Base-by-base conservation (phyloP, 495 filamentous ascomycete species). In the Massariosphaeria phaeospora region DNA sequence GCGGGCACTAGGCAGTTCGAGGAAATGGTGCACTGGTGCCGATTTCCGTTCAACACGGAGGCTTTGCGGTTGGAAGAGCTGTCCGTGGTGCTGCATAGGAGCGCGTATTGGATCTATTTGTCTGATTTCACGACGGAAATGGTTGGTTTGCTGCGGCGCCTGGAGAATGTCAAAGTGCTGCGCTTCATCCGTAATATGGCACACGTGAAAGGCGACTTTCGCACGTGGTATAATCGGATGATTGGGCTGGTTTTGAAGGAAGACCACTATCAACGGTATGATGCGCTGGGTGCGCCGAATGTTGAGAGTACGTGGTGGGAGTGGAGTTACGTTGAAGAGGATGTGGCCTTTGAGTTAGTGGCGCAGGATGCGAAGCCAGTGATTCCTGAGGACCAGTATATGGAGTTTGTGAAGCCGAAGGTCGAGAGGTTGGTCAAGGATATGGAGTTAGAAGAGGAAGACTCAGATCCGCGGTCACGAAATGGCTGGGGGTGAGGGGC, bases 141-240 rank as follows among this genome's bases (percentile, higher is more conserved):
- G n/a, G 60, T 63, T 15, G 10, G 30, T 15, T 52, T 69, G 3
- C 63, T 69, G 0, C 62, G 67, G 3, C 48, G 41, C 3, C 55
- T 69, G 1, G 13, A 57, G 26, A 55, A 55, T 20, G 63, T 69
- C 9, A 24, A 45, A 24, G 43, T 46, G 4, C 24, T 69, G n/a
- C 44, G 57, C 13, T 67, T 69, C 33, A 52, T 67, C 13, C 63
- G 56, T 11, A 67, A 69, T 48, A 40, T 50, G 0, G 67, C 67
- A 8, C 52, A 46, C 26, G 53, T 69, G 27, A 64, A 67, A 35
- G 63, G 67, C 4, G 54, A 49, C 27, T 67, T 69, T 35, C 57
- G 57, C 48, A 64, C 55, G 24, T 67, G 67, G 65, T 67, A 55
- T 30, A 67, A 67, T 27, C 60, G 63, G 0, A 53, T 69, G 9